Evolutionary conservation across 257 asterid species (phyloP).

Genomic region (Solanum rostratum): DNA sequence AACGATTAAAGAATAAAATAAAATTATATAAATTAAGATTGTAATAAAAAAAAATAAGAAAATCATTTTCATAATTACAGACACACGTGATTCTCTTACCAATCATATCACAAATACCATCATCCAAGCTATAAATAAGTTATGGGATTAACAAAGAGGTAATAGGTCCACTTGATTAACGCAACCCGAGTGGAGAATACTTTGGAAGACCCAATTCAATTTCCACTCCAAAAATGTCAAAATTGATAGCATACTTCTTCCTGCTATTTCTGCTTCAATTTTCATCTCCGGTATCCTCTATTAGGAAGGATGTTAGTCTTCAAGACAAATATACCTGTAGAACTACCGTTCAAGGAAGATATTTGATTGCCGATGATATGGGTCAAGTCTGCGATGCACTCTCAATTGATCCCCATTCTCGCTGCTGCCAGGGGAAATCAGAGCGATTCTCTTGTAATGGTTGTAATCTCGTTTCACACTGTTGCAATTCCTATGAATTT

Average conservation of each 20-base stretch:
- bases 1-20: too few species aligned
- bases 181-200: not conserved
- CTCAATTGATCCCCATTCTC: conserved; percentile 52
- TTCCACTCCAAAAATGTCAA: not conserved
- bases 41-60: too few species aligned
- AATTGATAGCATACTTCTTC: not conserved
- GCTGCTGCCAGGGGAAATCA: conserved; percentile 57
- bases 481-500: conserved; percentile 83
- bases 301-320: conserved; percentile 63
- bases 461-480: conserved; percentile 65
- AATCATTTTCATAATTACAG: too few species aligned
- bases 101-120: too few species aligned
- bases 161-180: not conserved
- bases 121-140: too few species aligned
- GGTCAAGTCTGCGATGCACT: conserved; percentile 85
- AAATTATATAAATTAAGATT: too few species aligned
- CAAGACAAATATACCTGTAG: conserved; percentile 34
- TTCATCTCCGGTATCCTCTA: conserved; percentile 29
- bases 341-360: conserved; percentile 89
- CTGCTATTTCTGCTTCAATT: conserved; percentile 6
- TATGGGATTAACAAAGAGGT: too few species aligned
- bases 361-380: conserved; percentile 61
- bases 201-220: not conserved
- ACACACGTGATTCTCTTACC: too few species aligned
- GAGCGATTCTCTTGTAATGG: conserved; percentile 81